Conservation (phyloP, 805 yeast genomes). For the Candida quercuum region DNA sequence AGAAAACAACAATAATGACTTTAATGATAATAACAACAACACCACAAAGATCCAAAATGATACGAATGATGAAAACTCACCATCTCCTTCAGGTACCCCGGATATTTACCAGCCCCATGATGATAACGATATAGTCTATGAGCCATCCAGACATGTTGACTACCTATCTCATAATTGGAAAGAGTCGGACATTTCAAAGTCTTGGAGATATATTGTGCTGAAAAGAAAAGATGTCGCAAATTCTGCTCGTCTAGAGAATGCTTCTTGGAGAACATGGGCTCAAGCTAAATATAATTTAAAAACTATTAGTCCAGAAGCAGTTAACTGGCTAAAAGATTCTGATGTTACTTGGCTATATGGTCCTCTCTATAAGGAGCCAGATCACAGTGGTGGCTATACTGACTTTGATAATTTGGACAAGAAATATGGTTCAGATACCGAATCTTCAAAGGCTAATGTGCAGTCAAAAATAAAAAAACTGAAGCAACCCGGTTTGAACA, state of each 20-base stretch:
- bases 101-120: slow-evolving; percentile 46
- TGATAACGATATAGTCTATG: slow-evolving; percentile 72
- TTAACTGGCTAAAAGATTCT: slow-evolving; percentile 95
- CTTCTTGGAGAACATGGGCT: slow-evolving; percentile 98
- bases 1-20: too few species aligned
- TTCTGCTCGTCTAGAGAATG: slow-evolving; percentile 77
- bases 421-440: slow-evolving; percentile 36
- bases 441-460: slow-evolving; percentile 23
- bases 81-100: slow-evolving; percentile 28
- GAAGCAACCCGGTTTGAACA: slow-evolving; percentile 6
- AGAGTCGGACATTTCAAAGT: slow-evolving; percentile 84
- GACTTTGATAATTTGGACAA: slow-evolving; percentile 14
- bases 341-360: slow-evolving; percentile 99
- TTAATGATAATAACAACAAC: slow-evolving; percentile 43
- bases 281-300: slow-evolving; percentile 72
- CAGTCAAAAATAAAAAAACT: slow-evolving; percentile 16
- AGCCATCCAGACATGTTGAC: slow-evolving; percentile 89
- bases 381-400: slow-evolving; percentile 6
- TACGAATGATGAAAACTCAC: slow-evolving; percentile 20
- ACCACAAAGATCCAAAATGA: slow-evolving; percentile 2
- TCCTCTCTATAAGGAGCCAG: slow-evolving; percentile 40
- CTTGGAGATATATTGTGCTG: slow-evolving; percentile 90
- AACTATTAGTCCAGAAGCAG: slow-evolving; percentile 85
- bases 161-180: slow-evolving; percentile 95
- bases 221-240: slow-evolving; percentile 81